Evolutionary conservation across 1,139 yeast species (phyloP).

Genomic region (Zygotorulaspora mrakii): DNA sequence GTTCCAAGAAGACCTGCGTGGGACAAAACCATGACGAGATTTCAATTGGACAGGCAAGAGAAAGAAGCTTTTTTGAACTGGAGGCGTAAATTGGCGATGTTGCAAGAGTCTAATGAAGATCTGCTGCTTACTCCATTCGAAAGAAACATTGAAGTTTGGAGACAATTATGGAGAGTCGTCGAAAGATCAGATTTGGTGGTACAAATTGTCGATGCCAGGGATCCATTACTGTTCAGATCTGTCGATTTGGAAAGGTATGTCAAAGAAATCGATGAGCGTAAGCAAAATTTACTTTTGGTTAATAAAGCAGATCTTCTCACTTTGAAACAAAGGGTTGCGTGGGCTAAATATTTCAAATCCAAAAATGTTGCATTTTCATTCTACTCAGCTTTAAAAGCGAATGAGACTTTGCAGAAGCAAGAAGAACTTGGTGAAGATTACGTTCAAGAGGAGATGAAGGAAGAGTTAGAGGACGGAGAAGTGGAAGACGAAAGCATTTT

Average conservation of each 20-base stretch:
- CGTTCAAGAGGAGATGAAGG: constrained; percentile 39
- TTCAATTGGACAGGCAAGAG: constrained; percentile 81
- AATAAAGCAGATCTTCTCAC: constrained; percentile 92
- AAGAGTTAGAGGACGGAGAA: constrained; percentile 36
- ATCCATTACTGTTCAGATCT: constrained; percentile 86
- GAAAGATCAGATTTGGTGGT: constrained; percentile 93
- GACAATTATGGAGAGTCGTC: constrained; percentile 96
- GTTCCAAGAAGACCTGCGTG: constrained; percentile 94
- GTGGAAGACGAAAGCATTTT: constrained; percentile 37
- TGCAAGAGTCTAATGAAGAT: constrained; percentile 73
- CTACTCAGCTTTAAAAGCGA: constrained; percentile 87
- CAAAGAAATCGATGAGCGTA: constrained; percentile 62
- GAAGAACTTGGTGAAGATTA: constrained; percentile 39
- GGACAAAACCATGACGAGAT: constrained; percentile 66
- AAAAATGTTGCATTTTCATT: constrained; percentile 79
- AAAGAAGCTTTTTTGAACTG: constrained; percentile 87
- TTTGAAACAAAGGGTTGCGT: constrained; percentile 65
- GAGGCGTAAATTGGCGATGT: constrained; percentile 83
- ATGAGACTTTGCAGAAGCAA: constrained; percentile 61
- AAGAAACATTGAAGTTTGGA: constrained; percentile 96
- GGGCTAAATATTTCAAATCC: constrained; percentile 80
- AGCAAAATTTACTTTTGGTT: constrained; percentile 76
- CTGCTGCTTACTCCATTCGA: constrained; percentile 93
- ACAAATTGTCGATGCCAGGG: constrained; percentile 97
- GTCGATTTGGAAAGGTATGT: constrained; percentile 85